Conservation (phyloP, 805 yeast genomes). For the Metschnikowia baotianmanensis region DNA sequence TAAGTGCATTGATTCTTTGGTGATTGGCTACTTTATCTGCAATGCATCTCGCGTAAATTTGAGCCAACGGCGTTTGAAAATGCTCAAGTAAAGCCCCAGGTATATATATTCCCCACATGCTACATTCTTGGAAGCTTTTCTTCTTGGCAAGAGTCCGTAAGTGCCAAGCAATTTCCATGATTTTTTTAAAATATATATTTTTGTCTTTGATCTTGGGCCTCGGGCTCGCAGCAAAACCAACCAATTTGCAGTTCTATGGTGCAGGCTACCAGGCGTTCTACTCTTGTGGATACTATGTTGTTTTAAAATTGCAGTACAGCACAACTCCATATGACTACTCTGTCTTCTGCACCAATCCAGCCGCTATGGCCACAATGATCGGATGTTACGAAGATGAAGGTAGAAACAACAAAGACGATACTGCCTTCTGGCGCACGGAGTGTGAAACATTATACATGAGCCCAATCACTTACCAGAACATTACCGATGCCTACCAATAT, state of each 20-base stretch:
- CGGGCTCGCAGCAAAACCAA: slow-evolving; percentile 12
- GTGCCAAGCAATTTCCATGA: slow-evolving; percentile 1
- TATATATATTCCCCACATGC: not conserved
- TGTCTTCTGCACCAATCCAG: slow-evolving; percentile 12
- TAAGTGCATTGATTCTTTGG: slow-evolving; percentile 1
- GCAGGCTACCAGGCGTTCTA: slow-evolving; percentile 11
- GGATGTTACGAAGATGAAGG: slow-evolving; percentile 12
- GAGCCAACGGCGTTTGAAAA: not conserved
- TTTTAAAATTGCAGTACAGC: slow-evolving; percentile 7
- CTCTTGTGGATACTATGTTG: slow-evolving; percentile 12
- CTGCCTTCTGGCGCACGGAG: slow-evolving; percentile 7
- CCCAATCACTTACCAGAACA: slow-evolving; percentile 10
- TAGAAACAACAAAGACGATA: slow-evolving; percentile 1
- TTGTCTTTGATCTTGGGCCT: slow-evolving; percentile 4
- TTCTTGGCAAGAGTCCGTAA: slow-evolving; percentile 4
- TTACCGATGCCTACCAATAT: slow-evolving; percentile 11
- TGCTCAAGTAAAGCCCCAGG: no score
- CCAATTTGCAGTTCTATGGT: slow-evolving; percentile 8
- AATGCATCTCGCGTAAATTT: not conserved
- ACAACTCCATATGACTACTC: slow-evolving; percentile 7
- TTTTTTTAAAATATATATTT: not conserved
- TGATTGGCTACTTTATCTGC: slow-evolving; percentile 3
- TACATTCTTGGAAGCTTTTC: not conserved
- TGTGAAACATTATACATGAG: slow-evolving; percentile 8
- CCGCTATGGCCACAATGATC: slow-evolving; percentile 15